Conservation (phyloP, 73 alveolate genomes). For the Blepharisma stoltei region DNA sequence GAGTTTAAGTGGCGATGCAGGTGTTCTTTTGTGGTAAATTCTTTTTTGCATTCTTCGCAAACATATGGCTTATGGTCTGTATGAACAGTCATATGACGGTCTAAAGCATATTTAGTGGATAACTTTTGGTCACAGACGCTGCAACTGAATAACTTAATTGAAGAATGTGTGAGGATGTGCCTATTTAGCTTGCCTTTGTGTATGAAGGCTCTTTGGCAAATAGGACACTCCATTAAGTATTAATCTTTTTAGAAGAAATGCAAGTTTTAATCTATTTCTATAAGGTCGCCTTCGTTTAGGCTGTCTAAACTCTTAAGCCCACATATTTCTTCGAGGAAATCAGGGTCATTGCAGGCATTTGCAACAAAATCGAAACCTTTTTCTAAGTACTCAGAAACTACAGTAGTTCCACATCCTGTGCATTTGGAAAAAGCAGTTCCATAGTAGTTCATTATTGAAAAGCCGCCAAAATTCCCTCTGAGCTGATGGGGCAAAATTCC, state of each 20-base stretch:
- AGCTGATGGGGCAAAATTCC: slow-evolving; percentile 82
- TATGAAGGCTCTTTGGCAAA: neutral
- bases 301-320: slow-evolving; percentile 40
- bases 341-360: slow-evolving; percentile 80
- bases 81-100: slow-evolving; percentile 1
- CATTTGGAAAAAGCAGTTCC: slow-evolving; percentile 79
- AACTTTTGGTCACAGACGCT: neutral
- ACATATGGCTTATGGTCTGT: slow-evolving; percentile 8
- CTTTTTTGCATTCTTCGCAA: neutral
- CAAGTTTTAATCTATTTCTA: neutral
- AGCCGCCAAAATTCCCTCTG: slow-evolving; percentile 79
- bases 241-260: no score
- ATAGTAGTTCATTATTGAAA: slow-evolving; percentile 52
- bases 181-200: slow-evolving; percentile 18
- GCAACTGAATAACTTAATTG: neutral
- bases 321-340: slow-evolving; percentile 76
- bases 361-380: slow-evolving; percentile 60
- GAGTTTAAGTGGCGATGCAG: slow-evolving; percentile 8
- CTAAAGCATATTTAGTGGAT: neutral
- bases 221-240: slow-evolving; percentile 13
- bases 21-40: slow-evolving; percentile 13
- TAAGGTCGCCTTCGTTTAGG: slow-evolving; percentile 1
- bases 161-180: neutral
- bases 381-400: slow-evolving; percentile 53
- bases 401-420: slow-evolving; percentile 73